phyloP scores from a whole-genome alignment of 192 early-diverging fungal genomes.

The Gaertneriomyces semiglobifer region DNA sequence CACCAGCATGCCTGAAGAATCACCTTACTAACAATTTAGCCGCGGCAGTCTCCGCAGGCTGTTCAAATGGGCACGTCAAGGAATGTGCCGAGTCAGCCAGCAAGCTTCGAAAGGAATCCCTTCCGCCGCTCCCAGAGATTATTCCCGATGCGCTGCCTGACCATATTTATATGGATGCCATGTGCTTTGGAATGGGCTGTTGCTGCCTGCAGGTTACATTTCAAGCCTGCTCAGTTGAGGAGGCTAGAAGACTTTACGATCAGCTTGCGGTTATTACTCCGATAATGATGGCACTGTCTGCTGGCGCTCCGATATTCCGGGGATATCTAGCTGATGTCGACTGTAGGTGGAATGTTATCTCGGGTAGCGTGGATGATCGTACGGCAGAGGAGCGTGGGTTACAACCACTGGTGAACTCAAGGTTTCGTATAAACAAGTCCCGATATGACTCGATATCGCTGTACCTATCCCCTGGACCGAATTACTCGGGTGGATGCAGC shows the following conservation, averaged over 20 bases:
- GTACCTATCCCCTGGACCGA: constrained; percentile 68
- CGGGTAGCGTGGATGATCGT: constrained; percentile 88
- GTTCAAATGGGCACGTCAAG: constrained; percentile 61
- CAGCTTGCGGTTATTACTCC: constrained; percentile 87
- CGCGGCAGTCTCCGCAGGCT: constrained; percentile 32
- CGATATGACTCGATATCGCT: constrained; percentile 93
- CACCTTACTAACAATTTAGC: constrained; percentile 11
- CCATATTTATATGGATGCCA: constrained; percentile 97
- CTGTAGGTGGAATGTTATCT: constrained; percentile 96
- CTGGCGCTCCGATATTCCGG: constrained; percentile 87
- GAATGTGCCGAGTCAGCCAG: constrained; percentile 46
- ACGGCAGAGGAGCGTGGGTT: constrained; percentile 86
- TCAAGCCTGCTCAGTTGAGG: constrained; percentile 89
- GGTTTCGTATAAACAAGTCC: constrained; percentile 87
- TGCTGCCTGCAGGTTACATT: constrained; percentile 97
- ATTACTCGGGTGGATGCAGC: constrained; percentile 48
- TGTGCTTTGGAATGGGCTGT: constrained; percentile 99
- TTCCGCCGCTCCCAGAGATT: constrained; percentile 33
- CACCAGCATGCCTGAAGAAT: constrained; percentile 61
- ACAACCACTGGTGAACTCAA: constrained; percentile 65
- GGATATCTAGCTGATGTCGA: constrained; percentile 95
- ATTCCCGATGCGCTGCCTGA: constrained; percentile 72
- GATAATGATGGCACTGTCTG: constrained; percentile 91
- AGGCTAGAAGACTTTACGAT: constrained; percentile 91
- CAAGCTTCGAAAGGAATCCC: not conserved